These are phyloP conservation scores for Sporothrix inflata DNA, from an alignment of 2,329 filamentous ascomycete species.

Conservation along the genomic window DNA sequence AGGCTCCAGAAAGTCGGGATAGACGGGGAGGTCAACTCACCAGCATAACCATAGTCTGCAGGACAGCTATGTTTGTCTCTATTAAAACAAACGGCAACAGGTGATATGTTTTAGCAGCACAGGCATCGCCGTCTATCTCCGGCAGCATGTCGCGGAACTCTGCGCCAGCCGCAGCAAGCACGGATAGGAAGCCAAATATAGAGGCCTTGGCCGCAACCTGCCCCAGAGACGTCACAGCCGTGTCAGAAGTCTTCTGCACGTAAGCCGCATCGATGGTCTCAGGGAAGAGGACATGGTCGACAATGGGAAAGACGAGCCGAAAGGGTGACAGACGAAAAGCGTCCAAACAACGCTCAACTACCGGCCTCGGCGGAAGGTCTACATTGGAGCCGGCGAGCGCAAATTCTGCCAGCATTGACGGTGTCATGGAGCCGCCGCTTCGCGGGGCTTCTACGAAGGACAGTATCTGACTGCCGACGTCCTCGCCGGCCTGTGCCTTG, in stretches of 20 bases:
- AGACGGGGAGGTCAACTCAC: slow-evolving; percentile 42
- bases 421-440: not conserved
- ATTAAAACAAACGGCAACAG: slow-evolving; percentile 49
- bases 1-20: slow-evolving; percentile 41
- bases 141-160: not conserved
- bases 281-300: not conserved
- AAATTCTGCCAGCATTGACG: slow-evolving; percentile 14
- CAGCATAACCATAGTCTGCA: slow-evolving; percentile 53
- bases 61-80: slow-evolving; percentile 47
- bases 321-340: not conserved
- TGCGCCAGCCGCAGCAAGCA: not conserved
- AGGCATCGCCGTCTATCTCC: slow-evolving; percentile 37
- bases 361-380: slow-evolving; percentile 20
- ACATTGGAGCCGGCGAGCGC: slow-evolving; percentile 5
- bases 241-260: not conserved
- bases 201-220: not conserved
- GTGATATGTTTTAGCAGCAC: slow-evolving; percentile 46
- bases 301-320: not conserved
- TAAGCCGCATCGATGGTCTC: not conserved
- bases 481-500: slow-evolving; percentile 47
- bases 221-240: not conserved
- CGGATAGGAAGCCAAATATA: not conserved
- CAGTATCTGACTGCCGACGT: slow-evolving; percentile 35
- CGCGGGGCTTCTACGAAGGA: slow-evolving; percentile 35
- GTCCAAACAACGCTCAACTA: slow-evolving; percentile 36